These are phyloP conservation scores for Lagenidium giganteum DNA, from an alignment of 352 stramenopile species.

Conservation along the genomic window DNA sequence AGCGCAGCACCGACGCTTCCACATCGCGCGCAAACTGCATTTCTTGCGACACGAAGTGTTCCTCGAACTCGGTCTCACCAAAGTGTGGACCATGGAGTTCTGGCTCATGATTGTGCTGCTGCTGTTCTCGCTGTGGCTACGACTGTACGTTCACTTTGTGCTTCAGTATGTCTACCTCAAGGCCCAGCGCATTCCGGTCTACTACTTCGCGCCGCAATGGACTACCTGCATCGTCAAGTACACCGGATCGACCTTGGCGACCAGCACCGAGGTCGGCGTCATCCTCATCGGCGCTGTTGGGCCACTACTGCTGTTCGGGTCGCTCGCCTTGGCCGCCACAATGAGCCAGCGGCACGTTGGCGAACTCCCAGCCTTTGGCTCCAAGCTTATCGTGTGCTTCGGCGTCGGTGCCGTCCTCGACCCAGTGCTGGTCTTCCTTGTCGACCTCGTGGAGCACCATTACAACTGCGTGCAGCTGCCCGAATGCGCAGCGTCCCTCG, in stretches of 20 bases:
- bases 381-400: constrained; percentile 72
- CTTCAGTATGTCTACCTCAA: constrained; percentile 82
- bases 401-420: constrained; percentile 76
- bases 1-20: constrained; percentile 51
- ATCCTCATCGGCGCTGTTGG: constrained; percentile 51
- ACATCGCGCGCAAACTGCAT: constrained; percentile 61
- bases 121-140: constrained; percentile 75
- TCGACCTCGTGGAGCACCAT: constrained; percentile 75
- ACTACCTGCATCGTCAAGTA: constrained; percentile 84
- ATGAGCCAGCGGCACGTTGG: constrained; percentile 40
- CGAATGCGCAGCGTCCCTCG: constrained; percentile 34
- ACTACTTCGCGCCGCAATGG: constrained; percentile 60
- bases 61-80: constrained; percentile 51
- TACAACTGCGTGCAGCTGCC: constrained; percentile 56
- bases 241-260: constrained; percentile 59
- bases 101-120: constrained; percentile 63
- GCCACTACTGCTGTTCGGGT: constrained; percentile 47
- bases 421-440: constrained; percentile 69
- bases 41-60: constrained; percentile 80
- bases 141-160: constrained; percentile 88
- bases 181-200: constrained; percentile 65
- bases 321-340: constrained; percentile 32
- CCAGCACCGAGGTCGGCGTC: constrained; percentile 56
- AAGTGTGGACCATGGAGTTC: constrained; percentile 67
- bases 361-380: constrained; percentile 69